Conservation (phyloP, 441 rosid genomes). For the Aquilaria agallochum region DNA sequence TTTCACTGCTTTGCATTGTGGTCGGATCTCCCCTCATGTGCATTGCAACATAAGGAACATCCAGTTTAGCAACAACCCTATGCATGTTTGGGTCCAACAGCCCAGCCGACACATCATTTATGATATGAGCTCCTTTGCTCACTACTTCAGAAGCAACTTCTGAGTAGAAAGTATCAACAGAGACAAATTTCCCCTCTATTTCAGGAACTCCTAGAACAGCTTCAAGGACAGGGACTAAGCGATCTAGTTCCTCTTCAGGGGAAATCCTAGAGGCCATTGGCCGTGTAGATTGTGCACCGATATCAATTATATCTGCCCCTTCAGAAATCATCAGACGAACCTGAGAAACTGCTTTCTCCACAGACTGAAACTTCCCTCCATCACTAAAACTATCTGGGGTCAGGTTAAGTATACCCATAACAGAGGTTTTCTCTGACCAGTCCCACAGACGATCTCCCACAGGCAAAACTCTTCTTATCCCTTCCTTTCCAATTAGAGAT, state of each 20-base stretch:
- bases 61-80: conserved; percentile 57
- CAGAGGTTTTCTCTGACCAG: conserved; percentile 62
- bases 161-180: conserved; percentile 83
- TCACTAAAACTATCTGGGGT: conserved; percentile 98
- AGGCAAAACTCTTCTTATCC: conserved; percentile 77
- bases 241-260: conserved; percentile 64
- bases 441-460: conserved; percentile 72
- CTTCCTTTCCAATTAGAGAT: conserved; percentile 64
- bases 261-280: conserved; percentile 75
- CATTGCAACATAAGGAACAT: conserved; percentile 78
- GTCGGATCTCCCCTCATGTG: conserved; percentile 97
- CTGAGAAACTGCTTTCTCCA: conserved; percentile 70
- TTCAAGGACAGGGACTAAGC: conserved; percentile 71
- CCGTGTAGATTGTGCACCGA: conserved; percentile 92
- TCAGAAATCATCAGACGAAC: conserved; percentile 65
- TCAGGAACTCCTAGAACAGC: conserved; percentile 73
- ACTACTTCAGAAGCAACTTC: conserved; percentile 91
- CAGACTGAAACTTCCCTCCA: conserved; percentile 68
- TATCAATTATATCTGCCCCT: conserved; percentile 85
- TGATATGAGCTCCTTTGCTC: conserved; percentile 69
- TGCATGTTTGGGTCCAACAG: conserved; percentile 66
- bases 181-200: conserved; percentile 77
- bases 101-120: conserved; percentile 92
- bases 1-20: conserved; percentile 75
- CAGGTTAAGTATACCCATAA: conserved; percentile 90